Evolutionary conservation across 495 filamentous ascomycete species (phyloP).

Genomic region (Haplographium delicatum): DNA sequence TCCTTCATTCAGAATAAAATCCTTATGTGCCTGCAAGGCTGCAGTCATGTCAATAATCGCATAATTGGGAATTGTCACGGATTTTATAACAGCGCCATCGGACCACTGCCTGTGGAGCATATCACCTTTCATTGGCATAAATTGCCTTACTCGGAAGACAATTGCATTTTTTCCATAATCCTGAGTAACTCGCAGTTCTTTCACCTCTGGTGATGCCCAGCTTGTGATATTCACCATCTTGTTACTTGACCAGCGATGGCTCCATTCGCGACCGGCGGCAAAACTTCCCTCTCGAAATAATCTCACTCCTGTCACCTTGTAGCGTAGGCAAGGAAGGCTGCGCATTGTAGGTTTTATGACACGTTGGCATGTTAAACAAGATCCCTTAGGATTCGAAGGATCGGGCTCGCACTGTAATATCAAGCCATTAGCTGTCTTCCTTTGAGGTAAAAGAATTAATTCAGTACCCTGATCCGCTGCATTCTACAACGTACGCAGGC

Average conservation of each 20-base stretch:
- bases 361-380: slow-evolving; percentile 44
- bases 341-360: slow-evolving; percentile 37
- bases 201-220: slow-evolving; percentile 40
- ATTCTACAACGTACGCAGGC: slow-evolving; percentile 49
- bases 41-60: slow-evolving; percentile 45
- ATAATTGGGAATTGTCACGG: slow-evolving; percentile 37
- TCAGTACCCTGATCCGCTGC: slow-evolving; percentile 51
- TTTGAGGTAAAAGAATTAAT: slow-evolving; percentile 19
- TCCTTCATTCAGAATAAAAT: slow-evolving; percentile 37
- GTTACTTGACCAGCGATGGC: slow-evolving; percentile 44
- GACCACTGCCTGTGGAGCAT: slow-evolving; percentile 42
- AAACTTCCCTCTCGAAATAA: slow-evolving; percentile 42
- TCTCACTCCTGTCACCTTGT: slow-evolving; percentile 46
- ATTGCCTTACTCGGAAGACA: slow-evolving; percentile 39
- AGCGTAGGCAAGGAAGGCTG: slow-evolving; percentile 42
- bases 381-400: slow-evolving; percentile 33
- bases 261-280: slow-evolving; percentile 47
- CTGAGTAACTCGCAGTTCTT: slow-evolving; percentile 40
- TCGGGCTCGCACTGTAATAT: slow-evolving; percentile 41
- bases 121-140: slow-evolving; percentile 43
- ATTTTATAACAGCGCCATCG: slow-evolving; percentile 29
- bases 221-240: slow-evolving; percentile 42
- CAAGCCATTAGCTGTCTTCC: background rate
- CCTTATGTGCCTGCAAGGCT: slow-evolving; percentile 35
- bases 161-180: slow-evolving; percentile 39